phyloP scores from a whole-genome alignment of 345 rosid species.

The Rubroshorea leprosula region DNA sequence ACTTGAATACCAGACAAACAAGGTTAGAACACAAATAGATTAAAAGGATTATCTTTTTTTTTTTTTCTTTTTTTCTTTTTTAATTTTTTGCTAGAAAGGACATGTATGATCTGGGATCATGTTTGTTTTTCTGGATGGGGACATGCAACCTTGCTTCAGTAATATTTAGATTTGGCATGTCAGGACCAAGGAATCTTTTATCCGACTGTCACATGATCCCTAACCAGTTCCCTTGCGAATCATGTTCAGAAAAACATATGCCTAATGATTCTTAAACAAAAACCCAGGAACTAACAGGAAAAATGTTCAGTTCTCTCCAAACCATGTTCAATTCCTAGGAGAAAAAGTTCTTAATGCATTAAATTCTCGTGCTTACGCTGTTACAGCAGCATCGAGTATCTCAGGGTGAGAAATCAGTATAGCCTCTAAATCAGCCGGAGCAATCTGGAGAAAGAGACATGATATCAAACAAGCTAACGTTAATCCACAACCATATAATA shows the following conservation, averaged over 20 bases:
- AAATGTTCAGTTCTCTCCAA: not conserved
- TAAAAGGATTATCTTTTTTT: not conserved
- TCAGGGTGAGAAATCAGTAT: conserved; percentile 62
- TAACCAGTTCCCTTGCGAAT: too few relatives aligned
- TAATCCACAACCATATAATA: not conserved
- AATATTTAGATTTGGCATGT: too few relatives aligned
- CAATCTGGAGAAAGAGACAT: conserved; percentile 42
- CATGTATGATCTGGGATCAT: too few relatives aligned
- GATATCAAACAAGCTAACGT: not conserved
- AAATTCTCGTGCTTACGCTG: conserved; percentile 37
- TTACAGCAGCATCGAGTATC: conserved; percentile 69
- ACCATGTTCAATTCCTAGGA: conserved; percentile 3
- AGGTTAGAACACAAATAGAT: not conserved
- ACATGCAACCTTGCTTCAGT: not conserved
- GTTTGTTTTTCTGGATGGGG: not conserved
- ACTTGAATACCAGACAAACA: conserved; percentile 23
- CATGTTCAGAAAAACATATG: too few relatives aligned
- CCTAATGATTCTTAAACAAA: too few relatives aligned
- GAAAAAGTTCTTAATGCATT: too few relatives aligned
- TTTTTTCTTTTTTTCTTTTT: too few relatives aligned
- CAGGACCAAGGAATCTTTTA: too few relatives aligned
- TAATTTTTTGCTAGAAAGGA: too few relatives aligned
- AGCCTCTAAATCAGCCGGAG: conserved; percentile 89
- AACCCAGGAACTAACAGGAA: too few relatives aligned
- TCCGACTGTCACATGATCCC: too few relatives aligned